Evolutionary conservation across 208 protist genomes (phyloP).

Genomic region (Perkinsela sp.): DNA sequence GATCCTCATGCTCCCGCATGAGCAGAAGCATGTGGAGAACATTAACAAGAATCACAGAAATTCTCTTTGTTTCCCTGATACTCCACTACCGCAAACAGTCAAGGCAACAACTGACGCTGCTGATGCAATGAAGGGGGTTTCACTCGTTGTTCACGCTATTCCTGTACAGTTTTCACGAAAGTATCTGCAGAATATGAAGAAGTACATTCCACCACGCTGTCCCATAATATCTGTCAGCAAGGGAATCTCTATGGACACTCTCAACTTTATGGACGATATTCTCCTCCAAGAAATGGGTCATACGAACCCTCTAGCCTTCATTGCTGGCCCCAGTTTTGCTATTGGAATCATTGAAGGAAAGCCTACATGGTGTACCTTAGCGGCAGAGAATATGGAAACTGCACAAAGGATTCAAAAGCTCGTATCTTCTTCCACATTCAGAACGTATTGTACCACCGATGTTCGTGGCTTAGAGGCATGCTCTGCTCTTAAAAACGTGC

Average conservation of each 20-base stretch:
- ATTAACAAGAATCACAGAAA: conserved; percentile 42
- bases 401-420: conserved; percentile 30
- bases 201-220: conserved; percentile 8
- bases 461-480: conserved; percentile 47
- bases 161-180: conserved; percentile 47
- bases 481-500: conserved; percentile 65
- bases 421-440: conserved; percentile 32
- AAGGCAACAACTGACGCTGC: conserved; percentile 20
- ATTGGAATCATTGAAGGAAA: conserved; percentile 41
- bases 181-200: conserved; percentile 22
- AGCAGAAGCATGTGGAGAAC: conserved; percentile 12
- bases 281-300: conserved; percentile 23
- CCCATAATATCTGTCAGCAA: conserved; percentile 43
- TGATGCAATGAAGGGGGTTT: conserved; percentile 14
- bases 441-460: conserved; percentile 45
- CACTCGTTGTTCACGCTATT: conserved; percentile 46
- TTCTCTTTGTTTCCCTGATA: conserved; percentile 28
- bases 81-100: conserved; percentile 21
- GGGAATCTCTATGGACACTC: conserved; percentile 39
- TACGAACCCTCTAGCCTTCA: conserved; percentile 14
- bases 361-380: conserved; percentile 38
- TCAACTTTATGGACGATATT: conserved; percentile 44
- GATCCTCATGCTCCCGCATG: conserved; percentile 34
- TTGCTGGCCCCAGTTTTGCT: conserved; percentile 59
- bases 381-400: conserved; percentile 17